Conservation (phyloP, 2,329 filamentous ascomycete species). For the Aspergillus floridensis region DNA sequence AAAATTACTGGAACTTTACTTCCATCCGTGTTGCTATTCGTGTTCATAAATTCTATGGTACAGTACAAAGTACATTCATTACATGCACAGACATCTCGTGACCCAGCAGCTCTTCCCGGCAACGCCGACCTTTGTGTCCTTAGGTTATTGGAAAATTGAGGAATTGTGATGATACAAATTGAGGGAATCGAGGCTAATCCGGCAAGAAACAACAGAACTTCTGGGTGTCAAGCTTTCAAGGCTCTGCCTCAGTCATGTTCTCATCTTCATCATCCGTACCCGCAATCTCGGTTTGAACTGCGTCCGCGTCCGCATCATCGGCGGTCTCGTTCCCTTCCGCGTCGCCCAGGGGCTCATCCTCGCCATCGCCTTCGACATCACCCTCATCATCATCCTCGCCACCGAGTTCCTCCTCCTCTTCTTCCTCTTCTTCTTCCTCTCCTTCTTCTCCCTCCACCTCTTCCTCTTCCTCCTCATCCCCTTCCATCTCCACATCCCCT, state of each 20-base stretch:
- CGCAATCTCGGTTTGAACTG: neutral
- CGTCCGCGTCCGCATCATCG: conserved; percentile 3
- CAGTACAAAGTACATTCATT: neutral
- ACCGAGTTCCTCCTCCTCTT: conserved; percentile 17
- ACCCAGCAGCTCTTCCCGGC: neutral
- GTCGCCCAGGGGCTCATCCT: conserved; percentile 9
- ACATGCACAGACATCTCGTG: too few relatives aligned
- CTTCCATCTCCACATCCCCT: conserved; percentile 13
- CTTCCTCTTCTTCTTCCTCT: conserved; percentile 8
- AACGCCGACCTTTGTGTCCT: neutral
- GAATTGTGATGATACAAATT: too few relatives aligned
- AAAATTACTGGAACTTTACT: neutral
- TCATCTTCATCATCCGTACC: conserved; percentile 6
- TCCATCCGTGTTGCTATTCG: neutral
- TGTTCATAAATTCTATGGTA: neutral
- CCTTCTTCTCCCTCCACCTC: conserved; percentile 16
- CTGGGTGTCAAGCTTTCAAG: neutral
- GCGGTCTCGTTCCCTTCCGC: conserved; percentile 11
- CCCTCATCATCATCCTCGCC: conserved; percentile 4
- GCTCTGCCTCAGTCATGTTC: neutral
- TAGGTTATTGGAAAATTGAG: too few relatives aligned
- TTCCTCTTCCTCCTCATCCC: conserved; percentile 10
- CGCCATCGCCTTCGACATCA: conserved; percentile 8
- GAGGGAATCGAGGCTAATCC: too few relatives aligned
- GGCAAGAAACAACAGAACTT: neutral